Conservation (phyloP, 805 yeast genomes). For the Candida hispaniensis region DNA sequence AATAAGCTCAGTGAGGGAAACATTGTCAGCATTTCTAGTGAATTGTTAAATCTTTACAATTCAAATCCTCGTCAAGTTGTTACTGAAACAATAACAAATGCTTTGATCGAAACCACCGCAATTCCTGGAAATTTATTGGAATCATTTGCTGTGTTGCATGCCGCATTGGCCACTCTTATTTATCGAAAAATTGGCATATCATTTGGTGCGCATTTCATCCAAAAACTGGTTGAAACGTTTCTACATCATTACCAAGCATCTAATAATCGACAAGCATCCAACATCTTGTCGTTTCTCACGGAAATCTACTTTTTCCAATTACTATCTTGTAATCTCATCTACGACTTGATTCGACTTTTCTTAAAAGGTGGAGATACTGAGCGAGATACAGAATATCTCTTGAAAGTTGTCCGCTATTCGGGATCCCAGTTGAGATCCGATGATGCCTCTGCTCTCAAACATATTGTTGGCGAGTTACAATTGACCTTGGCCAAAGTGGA, state of each 20-base stretch:
- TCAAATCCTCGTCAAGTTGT: slow-evolving; percentile 71
- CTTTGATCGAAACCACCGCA: slow-evolving; percentile 53
- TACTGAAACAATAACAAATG: slow-evolving; percentile 53
- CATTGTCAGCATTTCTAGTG: slow-evolving; percentile 54
- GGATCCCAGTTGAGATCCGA: slow-evolving; percentile 84
- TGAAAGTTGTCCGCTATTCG: slow-evolving; percentile 59
- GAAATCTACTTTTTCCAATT: slow-evolving; percentile 70
- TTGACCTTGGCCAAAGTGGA: slow-evolving; percentile 34
- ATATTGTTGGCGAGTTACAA: slow-evolving; percentile 55
- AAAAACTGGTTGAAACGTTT: slow-evolving; percentile 63
- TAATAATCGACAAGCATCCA: slow-evolving; percentile 41
- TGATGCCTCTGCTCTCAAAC: slow-evolving; percentile 78
- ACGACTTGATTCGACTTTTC: slow-evolving; percentile 52
- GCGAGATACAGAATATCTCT: slow-evolving; percentile 61
- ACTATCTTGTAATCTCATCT: slow-evolving; percentile 60
- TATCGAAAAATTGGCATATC: slow-evolving; percentile 76
- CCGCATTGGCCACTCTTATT: slow-evolving; percentile 63
- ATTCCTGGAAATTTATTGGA: slow-evolving; percentile 62
- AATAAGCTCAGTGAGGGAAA: slow-evolving; percentile 88
- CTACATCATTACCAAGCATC: slow-evolving; percentile 30
- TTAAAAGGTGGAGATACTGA: slow-evolving; percentile 54
- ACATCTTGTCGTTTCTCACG: slow-evolving; percentile 62
- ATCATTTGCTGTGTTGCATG: slow-evolving; percentile 66
- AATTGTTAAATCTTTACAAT: slow-evolving; percentile 51
- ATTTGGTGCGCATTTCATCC: slow-evolving; percentile 80